Evolutionary conservation across 192 early-diverging fungal genomes (phyloP), one percentile per base, ranked within the genome.

Genomic region (Mortierella claussenii): DNA sequence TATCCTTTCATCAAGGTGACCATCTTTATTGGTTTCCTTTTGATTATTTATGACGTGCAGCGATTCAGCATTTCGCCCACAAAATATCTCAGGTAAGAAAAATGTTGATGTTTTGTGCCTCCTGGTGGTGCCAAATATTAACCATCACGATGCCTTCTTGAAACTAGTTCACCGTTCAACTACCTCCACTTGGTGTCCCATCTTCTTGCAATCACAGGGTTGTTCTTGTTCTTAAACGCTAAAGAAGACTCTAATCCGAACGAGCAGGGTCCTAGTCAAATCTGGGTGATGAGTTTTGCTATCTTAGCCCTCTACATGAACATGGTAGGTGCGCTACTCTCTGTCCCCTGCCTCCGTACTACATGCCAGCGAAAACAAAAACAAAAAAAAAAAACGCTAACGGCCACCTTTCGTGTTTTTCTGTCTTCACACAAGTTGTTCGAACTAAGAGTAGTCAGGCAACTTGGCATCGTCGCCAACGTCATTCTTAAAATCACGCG

Each of bases 381-480:
- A n/a, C n/a, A n/a, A n/a, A n/a, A n/a, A n/a, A n/a, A n/a, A n/a
- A n/a, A n/a, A n/a, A n/a, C n/a, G n/a, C n/a, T n/a, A n/a, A n/a
- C n/a, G n/a, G n/a, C n/a, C n/a, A n/a, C n/a, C n/a, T n/a, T n/a
- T n/a, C n/a, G n/a, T n/a, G n/a, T n/a, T n/a, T n/a, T n/a, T n/a
- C n/a, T n/a, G n/a, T n/a, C n/a, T n/a, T n/a, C n/a, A n/a, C n/a
- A n/a, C n/a, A n/a, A 75, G 71, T n/a, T 75, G 15, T 66, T 75
- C 26, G 71, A 75, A 23, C 40, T 75, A n/a, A 55, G 71, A 3
- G 56, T 63, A 12, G 24, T 75, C 34, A 50, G 49, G 17, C 62
- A 58, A n/a, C 44, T 75, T 20, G 71, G 71, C 23, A 60, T 66
- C 10, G 71, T 75, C 31, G 71, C 66, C 56, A 75, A 75, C 54